Base-by-base conservation (phyloP, 2,329 filamentous ascomycete genomes). In the Cadophora gregata region DNA sequence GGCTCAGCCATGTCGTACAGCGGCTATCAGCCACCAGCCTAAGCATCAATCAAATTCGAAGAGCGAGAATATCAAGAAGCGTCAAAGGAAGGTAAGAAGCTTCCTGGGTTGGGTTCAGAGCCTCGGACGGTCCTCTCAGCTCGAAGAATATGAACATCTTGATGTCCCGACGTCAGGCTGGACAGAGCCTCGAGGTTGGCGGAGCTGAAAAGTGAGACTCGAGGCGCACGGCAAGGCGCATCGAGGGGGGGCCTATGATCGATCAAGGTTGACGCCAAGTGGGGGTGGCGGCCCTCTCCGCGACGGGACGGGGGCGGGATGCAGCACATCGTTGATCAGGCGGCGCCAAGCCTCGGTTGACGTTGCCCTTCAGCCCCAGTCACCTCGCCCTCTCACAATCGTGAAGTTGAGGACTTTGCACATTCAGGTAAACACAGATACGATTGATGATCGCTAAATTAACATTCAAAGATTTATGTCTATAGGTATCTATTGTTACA, bases 401-500 rank as follows among this genome's bases (percentile, higher is more conserved):
- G n/a, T 21, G 19, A 21, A 47, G 6, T 9, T 10, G 10, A n/a
- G n/a, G 19, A 1, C 5, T 6, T 21, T 21, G 8, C 38, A 21
- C 42, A 47, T 1, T 21, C n/a, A 47, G 21, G n/a, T 21, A 21
- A 47, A 21, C 42, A 47, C 42, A 21, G 8, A 36, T 5, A 36
- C 6, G 2, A 7, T 21, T 4, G 42, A 19, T 3, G 38, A 42
- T 42, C 21, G 19, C 9, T 12, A 3, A 47, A 47, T 21, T 47
- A 47, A 21, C 19, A 47, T 47, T 47, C 19, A 21, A 47, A 47
- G n/a, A 53, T n/a, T 53, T 53, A 29, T 1, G 27, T 53, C 50
- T 53, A 53, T 53, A 53, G 50, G 50, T 53, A 53, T 53, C 50
- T 53, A 53, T 53, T 16, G 25, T 29, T 53, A 31, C 42, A n/a